phyloP scores from a whole-genome alignment of 1,139 yeast genomes.

The Lodderomyces jiufengensis region DNA sequence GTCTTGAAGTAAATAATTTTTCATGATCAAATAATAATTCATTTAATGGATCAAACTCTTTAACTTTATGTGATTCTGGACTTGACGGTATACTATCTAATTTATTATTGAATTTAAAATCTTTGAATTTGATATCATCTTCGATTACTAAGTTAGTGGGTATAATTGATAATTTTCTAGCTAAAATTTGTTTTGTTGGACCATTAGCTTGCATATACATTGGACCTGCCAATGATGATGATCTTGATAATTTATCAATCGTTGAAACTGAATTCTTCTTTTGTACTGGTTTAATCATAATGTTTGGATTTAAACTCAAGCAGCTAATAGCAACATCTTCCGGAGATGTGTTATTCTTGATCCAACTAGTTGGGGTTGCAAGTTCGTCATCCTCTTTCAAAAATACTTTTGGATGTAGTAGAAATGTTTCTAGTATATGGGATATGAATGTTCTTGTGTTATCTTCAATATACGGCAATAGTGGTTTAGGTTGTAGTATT shows the following conservation, averaged over 20 bases:
- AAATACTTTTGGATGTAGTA: constrained; percentile 49
- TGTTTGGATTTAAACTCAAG: constrained; percentile 27
- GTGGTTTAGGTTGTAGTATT: constrained; percentile 12
- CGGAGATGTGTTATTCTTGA: constrained; percentile 20
- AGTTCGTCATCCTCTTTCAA: constrained; percentile 30
- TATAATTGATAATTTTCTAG: constrained; percentile 26
- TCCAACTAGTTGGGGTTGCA: constrained; percentile 35
- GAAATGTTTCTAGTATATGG: constrained; percentile 21
- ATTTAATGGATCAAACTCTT: constrained; percentile 10
- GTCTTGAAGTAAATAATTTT: constrained; percentile 21
- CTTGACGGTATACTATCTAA: constrained; percentile 7
- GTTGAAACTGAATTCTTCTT: constrained; percentile 4
- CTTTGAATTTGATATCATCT: constrained; percentile 26
- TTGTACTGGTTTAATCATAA: constrained; percentile 5
- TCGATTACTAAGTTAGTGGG: constrained; percentile 27
- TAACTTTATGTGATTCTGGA: constrained; percentile 4
- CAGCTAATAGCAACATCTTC: constrained; percentile 37
- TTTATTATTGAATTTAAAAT: constrained; percentile 15
- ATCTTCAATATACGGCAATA: constrained; percentile 7
- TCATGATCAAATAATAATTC: constrained; percentile 36
- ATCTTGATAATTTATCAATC: constrained; percentile 18
- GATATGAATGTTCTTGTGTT: constrained; percentile 4
- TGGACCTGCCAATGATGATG: constrained; percentile 29
- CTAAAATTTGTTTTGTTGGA: constrained; percentile 16
- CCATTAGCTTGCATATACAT: constrained; percentile 17